Percentiles rank a stretch among this genome's conserved stretches.
phyloP scores from a whole-genome alignment of 306 rosid genomes.

The Cicer yamashitae region DNA sequence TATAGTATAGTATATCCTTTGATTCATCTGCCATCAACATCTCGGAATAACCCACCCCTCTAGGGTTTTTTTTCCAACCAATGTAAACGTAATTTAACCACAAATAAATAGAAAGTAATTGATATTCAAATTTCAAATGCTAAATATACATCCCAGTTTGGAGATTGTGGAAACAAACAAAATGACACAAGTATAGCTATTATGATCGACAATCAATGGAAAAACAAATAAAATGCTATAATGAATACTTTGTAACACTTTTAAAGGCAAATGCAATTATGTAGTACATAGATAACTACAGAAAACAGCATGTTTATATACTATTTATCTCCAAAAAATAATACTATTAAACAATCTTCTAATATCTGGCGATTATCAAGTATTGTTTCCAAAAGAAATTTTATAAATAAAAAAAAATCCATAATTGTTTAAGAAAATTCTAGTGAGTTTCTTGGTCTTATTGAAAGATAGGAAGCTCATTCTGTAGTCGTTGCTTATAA shows the following conservation, averaged over 20 bases:
- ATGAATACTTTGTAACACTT: too few relatives aligned
- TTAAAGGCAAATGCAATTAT: not conserved
- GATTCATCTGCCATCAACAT: too few relatives aligned
- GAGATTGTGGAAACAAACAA: not conserved
- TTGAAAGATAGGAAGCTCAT: constrained; percentile 79
- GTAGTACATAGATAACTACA: not conserved
- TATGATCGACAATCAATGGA: too few relatives aligned
- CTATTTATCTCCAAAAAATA: not conserved
- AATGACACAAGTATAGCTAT: too few relatives aligned
- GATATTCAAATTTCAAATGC: constrained; percentile 9
- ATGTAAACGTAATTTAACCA: not conserved
- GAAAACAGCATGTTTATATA: constrained; percentile 14
- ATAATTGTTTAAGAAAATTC: constrained; percentile 22
- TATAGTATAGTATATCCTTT: too few relatives aligned
- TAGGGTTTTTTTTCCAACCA: too few relatives aligned
- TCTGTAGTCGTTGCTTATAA: constrained; percentile 43
- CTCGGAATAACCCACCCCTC: too few relatives aligned
- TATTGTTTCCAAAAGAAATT: constrained; percentile 18
- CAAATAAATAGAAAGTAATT: not conserved
- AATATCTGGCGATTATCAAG: constrained; percentile 21
- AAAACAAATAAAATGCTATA: too few relatives aligned
- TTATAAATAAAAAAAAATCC: constrained; percentile 21
- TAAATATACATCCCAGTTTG: not conserved
- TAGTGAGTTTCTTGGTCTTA: constrained; percentile 42
- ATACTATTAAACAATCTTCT: constrained; percentile 6